phyloP scores from a whole-genome alignment of 129 eudicot species.

The Sambucus nigra region DNA sequence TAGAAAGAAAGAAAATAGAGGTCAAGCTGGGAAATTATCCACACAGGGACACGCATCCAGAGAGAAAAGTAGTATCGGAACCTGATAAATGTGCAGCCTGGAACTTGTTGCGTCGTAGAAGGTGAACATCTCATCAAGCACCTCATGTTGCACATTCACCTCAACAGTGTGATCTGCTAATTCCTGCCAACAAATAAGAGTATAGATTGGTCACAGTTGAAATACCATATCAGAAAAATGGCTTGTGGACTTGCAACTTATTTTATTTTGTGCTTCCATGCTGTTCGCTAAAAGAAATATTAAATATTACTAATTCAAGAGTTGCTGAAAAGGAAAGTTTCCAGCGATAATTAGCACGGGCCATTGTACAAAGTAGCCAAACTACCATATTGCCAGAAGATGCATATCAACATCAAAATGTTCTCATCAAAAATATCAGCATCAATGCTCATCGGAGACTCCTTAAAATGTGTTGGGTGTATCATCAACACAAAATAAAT shows the following conservation, averaged over 20 bases:
- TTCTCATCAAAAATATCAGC: too few relatives aligned
- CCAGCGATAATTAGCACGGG: neutral
- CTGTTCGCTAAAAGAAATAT: neutral
- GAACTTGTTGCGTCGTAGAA: conserved; percentile 75
- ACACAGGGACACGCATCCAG: too few relatives aligned
- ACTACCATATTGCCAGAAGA: too few relatives aligned
- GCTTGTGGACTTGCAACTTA: neutral
- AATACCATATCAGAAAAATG: neutral
- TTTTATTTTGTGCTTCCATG: neutral
- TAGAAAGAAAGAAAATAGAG: too few relatives aligned
- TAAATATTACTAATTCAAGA: neutral
- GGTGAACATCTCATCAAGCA: conserved; percentile 74
- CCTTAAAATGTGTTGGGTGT: too few relatives aligned
- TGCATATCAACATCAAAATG: too few relatives aligned
- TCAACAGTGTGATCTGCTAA: conserved; percentile 74
- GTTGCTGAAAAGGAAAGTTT: neutral
- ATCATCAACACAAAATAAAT: too few relatives aligned
- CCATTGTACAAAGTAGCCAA: too few relatives aligned
- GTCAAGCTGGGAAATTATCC: too few relatives aligned
- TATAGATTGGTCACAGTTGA: neutral
- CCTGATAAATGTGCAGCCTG: conserved; percentile 85
- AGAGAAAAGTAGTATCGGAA: conserved; percentile 4
- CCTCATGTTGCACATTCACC: conserved; percentile 80
- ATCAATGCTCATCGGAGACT: too few relatives aligned
- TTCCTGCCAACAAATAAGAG: conserved; percentile 39